Base-by-base conservation (phyloP, 371 early-diverging fungal genomes). In the Mucor lusitanicus region DNA sequence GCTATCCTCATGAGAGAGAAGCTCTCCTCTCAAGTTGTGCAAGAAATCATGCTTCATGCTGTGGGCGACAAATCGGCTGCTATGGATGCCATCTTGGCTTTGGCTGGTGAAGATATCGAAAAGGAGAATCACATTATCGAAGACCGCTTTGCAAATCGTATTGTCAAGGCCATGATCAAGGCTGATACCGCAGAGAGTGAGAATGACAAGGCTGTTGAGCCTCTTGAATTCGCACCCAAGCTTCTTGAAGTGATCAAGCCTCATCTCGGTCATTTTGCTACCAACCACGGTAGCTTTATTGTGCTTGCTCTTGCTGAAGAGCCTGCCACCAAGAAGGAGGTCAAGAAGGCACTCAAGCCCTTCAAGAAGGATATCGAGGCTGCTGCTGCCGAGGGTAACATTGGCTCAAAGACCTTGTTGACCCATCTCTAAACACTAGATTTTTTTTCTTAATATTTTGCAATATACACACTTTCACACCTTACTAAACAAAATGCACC, bases 1-100 rank as follows among this genome's bases (percentile, higher is more conserved):
- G 61, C 73, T 35, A 65, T 69, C 33, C 73, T 91, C 50, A 79
- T 89, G 70, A 83, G 82, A 32, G 88, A 90, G 27, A 84, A 91
- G 32, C 71, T 88, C 56, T 84, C 89, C 23, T 87, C 89, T 62
- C 91, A 91, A 76, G 88, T 88, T 5, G 87, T 91, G 8, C 76
- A 82, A 57, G 93, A 92, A 78, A 88, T 87, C 28, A 80, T 92
- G 82, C 75, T 91, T 59, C 90, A 86, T 66, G 90, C 91, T 40
- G 60, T 73, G n/a, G 83, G 82, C 65, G 86, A 86, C 58, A 85
- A 82, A 60, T 55, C 76, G 0, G 77, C 78, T 33, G 85, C 87
- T 11, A 61, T 86, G 27, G 65, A 87, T 40, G 78, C 84, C 21
- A 83, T 88, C 21, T 63, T 86, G 60, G 75, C 71, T 32, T 60